Percentiles rank a stretch among this genome's conserved stretches.
These are phyloP conservation scores for Rehmannia glutinosa DNA, from an alignment of 257 asterid species.

Conservation along the genomic window DNA sequence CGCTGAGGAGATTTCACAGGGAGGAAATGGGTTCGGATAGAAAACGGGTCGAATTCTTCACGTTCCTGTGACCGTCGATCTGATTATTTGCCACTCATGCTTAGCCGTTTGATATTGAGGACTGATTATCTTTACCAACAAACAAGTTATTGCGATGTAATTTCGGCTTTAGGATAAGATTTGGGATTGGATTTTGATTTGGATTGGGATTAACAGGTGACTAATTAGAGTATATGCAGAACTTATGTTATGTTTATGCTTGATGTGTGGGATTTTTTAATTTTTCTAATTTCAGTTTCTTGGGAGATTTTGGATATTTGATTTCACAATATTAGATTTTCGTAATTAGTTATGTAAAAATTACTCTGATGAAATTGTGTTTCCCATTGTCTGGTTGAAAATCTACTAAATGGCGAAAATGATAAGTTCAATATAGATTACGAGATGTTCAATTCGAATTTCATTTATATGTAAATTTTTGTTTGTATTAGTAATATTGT, in stretches of 20 bases:
- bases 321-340: not conserved
- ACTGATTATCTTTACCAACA: constrained; percentile 11
- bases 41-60: constrained; percentile 16
- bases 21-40: constrained; percentile 19
- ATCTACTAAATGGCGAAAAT: too few species aligned
- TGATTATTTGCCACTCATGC: constrained; percentile 8
- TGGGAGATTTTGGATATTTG: not conserved
- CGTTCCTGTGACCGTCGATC: constrained; percentile 26
- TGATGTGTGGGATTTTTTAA: not conserved
- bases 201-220: constrained; percentile 1
- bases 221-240: too few species aligned
- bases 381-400: too few species aligned
- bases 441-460: too few species aligned
- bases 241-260: not conserved
- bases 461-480: too few species aligned
- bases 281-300: not conserved
- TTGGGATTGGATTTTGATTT: not conserved
- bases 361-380: not conserved
- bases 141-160: constrained; percentile 3
- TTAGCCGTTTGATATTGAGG: constrained; percentile 22
- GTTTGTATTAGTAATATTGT: too few species aligned
- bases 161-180: constrained; percentile 2
- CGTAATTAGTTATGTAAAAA: not conserved
- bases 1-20: constrained; percentile 25
- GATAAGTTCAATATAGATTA: too few species aligned